Percentiles rank a stretch among this genome's conserved stretches.
Conservation (phyloP, 106 monocot genomes). For the Dioscorea alata region DNA sequence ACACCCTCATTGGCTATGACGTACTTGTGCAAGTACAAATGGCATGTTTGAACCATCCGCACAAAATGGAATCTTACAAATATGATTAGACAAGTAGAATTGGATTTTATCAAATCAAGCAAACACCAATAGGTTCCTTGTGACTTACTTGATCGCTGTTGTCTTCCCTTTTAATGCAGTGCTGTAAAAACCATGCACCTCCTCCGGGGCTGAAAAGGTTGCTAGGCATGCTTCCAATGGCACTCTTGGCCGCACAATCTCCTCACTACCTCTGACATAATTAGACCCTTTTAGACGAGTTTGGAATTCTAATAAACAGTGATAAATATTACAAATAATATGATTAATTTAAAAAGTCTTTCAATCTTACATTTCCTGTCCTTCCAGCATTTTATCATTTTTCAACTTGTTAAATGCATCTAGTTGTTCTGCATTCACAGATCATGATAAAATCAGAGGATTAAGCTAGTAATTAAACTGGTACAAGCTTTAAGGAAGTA, state of each 20-base stretch:
- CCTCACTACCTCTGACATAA: constrained; percentile 42
- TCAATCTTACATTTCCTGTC: constrained; percentile 52
- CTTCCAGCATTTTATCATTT: constrained; percentile 35
- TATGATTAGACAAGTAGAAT: no score
- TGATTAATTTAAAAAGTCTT: not conserved
- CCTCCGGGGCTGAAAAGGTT: constrained; percentile 81
- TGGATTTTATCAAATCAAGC: no score
- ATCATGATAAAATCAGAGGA: not conserved
- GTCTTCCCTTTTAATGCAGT: constrained; percentile 90
- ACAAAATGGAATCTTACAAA: no score
- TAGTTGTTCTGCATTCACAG: constrained; percentile 58
- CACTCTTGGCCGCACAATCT: constrained; percentile 92
- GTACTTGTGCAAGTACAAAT: no score
- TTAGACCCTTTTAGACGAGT: not conserved
- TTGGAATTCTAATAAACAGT: not conserved
- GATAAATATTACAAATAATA: not conserved
- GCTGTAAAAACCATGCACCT: constrained; percentile 86
- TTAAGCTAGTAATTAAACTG: not conserved
- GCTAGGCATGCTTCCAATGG: constrained; percentile 85
- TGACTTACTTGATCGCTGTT: constrained; percentile 82
- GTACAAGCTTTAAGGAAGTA: constrained; percentile 8
- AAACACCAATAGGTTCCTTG: not conserved
- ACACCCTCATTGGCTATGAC: no score
- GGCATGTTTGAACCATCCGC: no score
- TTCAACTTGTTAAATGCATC: constrained; percentile 68